Conservation (phyloP, 2,329 filamentous ascomycete genomes). For the Harringtonia aguacate region DNA sequence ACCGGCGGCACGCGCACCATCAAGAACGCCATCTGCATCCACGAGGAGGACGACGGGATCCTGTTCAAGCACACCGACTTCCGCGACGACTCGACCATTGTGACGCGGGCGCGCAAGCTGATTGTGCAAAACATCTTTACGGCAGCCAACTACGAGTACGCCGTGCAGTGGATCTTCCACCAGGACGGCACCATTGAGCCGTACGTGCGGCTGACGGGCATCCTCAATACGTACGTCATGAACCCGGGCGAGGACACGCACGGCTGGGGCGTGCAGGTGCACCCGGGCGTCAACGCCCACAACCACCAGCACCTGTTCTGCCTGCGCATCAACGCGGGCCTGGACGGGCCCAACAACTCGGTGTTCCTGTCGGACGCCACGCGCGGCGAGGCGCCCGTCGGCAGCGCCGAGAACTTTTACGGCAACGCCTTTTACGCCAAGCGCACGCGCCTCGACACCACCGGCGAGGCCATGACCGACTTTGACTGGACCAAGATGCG, state of each 20-base stretch:
- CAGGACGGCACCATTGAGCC: constrained; percentile 88
- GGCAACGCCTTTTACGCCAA: constrained; percentile 85
- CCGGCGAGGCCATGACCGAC: constrained; percentile 59
- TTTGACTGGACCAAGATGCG: constrained; percentile 71
- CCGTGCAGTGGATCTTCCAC: constrained; percentile 18
- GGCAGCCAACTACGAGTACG: constrained; percentile 89
- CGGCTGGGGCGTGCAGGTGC: constrained; percentile 87
- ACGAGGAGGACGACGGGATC: constrained; percentile 87
- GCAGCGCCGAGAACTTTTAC: constrained; percentile 73
- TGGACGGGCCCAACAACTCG: constrained; percentile 74
- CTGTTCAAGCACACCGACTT: constrained; percentile 94
- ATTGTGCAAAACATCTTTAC: constrained; percentile 89
- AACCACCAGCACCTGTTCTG: constrained; percentile 78
- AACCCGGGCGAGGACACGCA: constrained; percentile 68
- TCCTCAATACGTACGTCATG: constrained; percentile 85
- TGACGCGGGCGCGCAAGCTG: constrained; percentile 77
- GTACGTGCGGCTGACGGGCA: constrained; percentile 84
- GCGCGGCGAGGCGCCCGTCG: constrained; percentile 60
- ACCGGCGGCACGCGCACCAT: constrained; percentile 67
- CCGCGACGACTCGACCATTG: constrained; percentile 76
- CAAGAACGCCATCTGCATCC: constrained; percentile 91
- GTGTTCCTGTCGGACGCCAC: constrained; percentile 75
- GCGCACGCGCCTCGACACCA: constrained; percentile 68
- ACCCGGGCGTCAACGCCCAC: constrained; percentile 84
- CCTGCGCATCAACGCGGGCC: constrained; percentile 73